phyloP scores from a whole-genome alignment of 2,329 filamentous ascomycete genomes.

The Scedosporium apiospermum region DNA sequence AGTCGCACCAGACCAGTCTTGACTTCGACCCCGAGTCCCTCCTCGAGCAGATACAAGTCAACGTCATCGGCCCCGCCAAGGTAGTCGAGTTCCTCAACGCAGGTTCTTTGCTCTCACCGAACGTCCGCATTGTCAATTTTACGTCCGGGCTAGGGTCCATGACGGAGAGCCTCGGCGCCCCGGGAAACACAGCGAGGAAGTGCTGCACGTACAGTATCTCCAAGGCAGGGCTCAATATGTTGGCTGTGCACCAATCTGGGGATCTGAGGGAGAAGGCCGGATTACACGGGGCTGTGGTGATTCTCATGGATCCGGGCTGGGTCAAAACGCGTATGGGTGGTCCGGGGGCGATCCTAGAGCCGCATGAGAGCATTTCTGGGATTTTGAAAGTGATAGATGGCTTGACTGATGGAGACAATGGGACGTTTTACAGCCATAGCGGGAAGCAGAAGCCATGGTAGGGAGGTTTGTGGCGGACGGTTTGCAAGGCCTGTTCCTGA shows the following conservation, averaged over 20 bases:
- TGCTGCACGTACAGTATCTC: slow-evolving; percentile 22
- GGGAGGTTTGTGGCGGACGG: not conserved
- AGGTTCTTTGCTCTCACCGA: slow-evolving; percentile 13
- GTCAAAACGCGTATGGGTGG: slow-evolving; percentile 25
- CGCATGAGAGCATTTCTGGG: slow-evolving; percentile 13
- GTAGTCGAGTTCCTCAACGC: slow-evolving; percentile 26
- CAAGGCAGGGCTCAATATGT: slow-evolving; percentile 26
- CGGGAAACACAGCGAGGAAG: slow-evolving; percentile 12
- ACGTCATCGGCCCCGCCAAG: slow-evolving; percentile 37
- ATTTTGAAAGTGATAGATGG: not conserved
- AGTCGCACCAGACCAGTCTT: slow-evolving; percentile 24
- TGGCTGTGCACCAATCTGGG: slow-evolving; percentile 21
- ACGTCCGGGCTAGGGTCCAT: slow-evolving; percentile 28
- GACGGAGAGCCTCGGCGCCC: slow-evolving; percentile 15
- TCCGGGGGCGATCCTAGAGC: slow-evolving; percentile 15
- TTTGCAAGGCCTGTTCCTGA: too few relatives aligned
- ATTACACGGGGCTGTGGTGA: slow-evolving; percentile 14
- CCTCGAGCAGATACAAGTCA: slow-evolving; percentile 29
- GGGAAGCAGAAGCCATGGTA: not conserved
- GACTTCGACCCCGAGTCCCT: slow-evolving; percentile 26
- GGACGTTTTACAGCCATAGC: not conserved
- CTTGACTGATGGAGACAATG: not conserved
- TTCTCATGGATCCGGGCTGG: slow-evolving; percentile 22
- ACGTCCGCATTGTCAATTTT: slow-evolving; percentile 28
- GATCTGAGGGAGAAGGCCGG: slow-evolving; percentile 15